phyloP scores from a whole-genome alignment of 345 rosid species.

The Hevea brasiliensis region DNA sequence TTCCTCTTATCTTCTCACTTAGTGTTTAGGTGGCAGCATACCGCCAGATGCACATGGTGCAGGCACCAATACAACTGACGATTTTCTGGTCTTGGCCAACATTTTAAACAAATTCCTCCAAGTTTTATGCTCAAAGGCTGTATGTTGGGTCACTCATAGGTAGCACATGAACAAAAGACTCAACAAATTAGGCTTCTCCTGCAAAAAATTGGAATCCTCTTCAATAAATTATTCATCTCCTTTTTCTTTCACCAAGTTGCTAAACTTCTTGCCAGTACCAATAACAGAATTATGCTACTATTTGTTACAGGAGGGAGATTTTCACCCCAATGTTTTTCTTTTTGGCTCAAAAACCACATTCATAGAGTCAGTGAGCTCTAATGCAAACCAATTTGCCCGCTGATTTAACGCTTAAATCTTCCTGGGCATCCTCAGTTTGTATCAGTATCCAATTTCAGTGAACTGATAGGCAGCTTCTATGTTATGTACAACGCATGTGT shows the following conservation, averaged over 20 bases:
- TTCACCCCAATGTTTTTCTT: constrained; percentile 98
- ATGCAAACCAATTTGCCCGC: not conserved
- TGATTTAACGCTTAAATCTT: not conserved
- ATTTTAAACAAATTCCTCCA: no score
- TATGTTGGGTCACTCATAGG: no score
- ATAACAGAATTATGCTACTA: not conserved
- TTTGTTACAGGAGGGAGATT: constrained; percentile 72
- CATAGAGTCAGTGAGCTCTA: constrained; percentile 24
- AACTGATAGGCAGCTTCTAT: not conserved
- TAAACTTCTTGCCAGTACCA: not conserved
- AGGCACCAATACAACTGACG: no score
- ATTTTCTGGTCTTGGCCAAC: not conserved
- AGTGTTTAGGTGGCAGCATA: not conserved
- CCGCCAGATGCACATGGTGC: no score
- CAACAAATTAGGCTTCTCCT: no score
- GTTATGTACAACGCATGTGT: not conserved
- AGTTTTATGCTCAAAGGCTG: no score
- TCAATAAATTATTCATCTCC: no score
- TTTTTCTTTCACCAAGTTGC: not conserved
- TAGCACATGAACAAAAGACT: no score
- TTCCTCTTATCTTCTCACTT: not conserved
- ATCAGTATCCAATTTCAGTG: no score
- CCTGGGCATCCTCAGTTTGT: not conserved
- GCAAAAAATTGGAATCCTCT: no score
- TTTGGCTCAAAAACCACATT: constrained; percentile 72